Evolutionary conservation across 768 basidiomycete genomes (phyloP), one percentile per base, ranked within the genome.

Genomic region (Pulveroboletus ravenelii): DNA sequence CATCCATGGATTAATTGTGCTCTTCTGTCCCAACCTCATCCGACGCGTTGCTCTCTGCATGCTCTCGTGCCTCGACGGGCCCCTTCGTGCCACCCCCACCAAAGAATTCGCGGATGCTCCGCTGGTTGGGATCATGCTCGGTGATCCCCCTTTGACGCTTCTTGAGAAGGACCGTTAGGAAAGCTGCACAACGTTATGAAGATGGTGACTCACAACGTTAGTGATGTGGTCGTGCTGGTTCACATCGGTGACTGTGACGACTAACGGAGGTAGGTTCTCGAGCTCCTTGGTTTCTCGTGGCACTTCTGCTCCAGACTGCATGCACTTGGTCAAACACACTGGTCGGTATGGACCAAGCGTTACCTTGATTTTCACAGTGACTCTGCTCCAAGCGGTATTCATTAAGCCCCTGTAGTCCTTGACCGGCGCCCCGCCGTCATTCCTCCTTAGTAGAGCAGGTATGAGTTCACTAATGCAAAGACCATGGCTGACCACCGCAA

Each of bases 401-500:
- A 66, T 59, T 58, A 89, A 70, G 18, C 83, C 81, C 47, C 69
- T 68, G 51, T 77, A 76, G 36, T 72, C 64, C 45, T 39, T 59
- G 44, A 23, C 48, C 5, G 47, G 57, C n/a, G 56, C 57, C 41
- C 61, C 59, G 1, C 69, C 72, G 35, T 59, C 66, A 53, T 73
- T 71, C 54, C 73, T 70, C 56, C 66, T 73, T 49, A 80, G 55
- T 39, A 89, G 63, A 25, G 76, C 75, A 20, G 72, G 70, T 5
- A 87, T 62, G 13, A 85, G 66, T 65, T 85, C 81, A 25, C 69
- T 70, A 40, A 90, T 84, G 64, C 82, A 83, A 18, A 87, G 57
- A 0, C 89, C 87, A 64, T 92, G 89, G 66, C 87, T 88, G 41
- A 89, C 81, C 35, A 90, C 58, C 1, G 80, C 86, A 23, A 89